phyloP scores from a whole-genome alignment of 1,139 yeast species.

The Suhomyces kunorum region DNA sequence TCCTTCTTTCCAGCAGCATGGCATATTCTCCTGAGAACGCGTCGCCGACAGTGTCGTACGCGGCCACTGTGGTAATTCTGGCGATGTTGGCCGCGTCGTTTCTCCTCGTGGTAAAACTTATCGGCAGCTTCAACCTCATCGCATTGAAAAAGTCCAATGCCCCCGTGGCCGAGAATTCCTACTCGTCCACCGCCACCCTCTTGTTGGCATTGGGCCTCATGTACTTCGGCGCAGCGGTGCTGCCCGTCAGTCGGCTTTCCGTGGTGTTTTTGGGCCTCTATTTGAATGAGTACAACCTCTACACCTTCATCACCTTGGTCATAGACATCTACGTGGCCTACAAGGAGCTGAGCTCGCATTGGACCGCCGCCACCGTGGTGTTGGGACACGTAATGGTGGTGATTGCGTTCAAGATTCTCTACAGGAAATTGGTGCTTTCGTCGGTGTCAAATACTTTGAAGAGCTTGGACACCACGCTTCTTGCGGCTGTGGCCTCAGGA shows the following conservation, averaged over 20 bases:
- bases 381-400: conserved; percentile 24
- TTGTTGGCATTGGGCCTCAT: conserved; percentile 16
- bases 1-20: conserved; percentile 26
- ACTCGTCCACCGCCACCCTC: conserved; percentile 16
- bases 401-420: conserved; percentile 20
- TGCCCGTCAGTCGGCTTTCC: conserved; percentile 26
- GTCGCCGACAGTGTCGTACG: background rate
- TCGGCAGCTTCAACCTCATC: conserved; percentile 11
- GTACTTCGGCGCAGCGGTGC: conserved; percentile 19
- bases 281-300: conserved; percentile 29
- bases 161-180: conserved; percentile 1
- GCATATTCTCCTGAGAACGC: conserved; percentile 12
- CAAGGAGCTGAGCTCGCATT: conserved; percentile 13
- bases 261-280: conserved; percentile 31
- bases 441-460: conserved; percentile 12
- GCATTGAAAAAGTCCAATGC: conserved; percentile 4
- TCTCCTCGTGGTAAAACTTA: conserved; percentile 18
- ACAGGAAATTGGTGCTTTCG: conserved; percentile 14
- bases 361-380: conserved; percentile 14
- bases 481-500: conserved; percentile 5
- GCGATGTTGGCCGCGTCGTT: conserved; percentile 20
- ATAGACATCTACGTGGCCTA: conserved; percentile 22
- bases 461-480: conserved; percentile 8
- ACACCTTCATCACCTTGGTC: conserved; percentile 27
- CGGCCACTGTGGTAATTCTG: conserved; percentile 13